A percentile compares a stretch with the other conserved stretches of the same genome.
These are phyloP conservation scores for Candida krabiensis DNA, from an alignment of 805 yeast genomes.

Conservation along the genomic window DNA sequence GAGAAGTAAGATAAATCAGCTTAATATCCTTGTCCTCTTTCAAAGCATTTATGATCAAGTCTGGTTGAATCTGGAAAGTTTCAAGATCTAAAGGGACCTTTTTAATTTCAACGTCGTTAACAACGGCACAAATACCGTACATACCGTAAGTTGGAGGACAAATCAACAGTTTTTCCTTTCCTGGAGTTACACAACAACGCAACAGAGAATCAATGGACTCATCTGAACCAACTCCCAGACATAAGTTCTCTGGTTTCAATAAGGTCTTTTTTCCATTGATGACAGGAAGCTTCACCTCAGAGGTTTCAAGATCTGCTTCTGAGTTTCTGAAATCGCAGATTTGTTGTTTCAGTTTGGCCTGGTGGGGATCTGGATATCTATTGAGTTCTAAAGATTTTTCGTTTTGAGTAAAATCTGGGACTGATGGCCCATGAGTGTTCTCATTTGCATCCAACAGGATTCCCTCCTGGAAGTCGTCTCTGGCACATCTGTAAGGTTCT, in stretches of 20 bases:
- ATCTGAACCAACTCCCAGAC: slow-evolving; percentile 96
- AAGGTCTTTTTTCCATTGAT: slow-evolving; percentile 10
- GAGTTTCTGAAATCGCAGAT: slow-evolving; percentile 70
- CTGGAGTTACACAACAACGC: slow-evolving; percentile 82
- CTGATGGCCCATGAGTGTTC: slow-evolving; percentile 88
- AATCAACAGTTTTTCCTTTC: slow-evolving; percentile 73
- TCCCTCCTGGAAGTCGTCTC: slow-evolving; percentile 92
- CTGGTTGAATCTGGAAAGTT: slow-evolving; percentile 63
- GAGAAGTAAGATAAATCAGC: slow-evolving; percentile 83
- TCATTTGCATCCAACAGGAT: slow-evolving; percentile 93
- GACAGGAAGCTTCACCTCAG: slow-evolving; percentile 23
- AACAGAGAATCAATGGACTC: slow-evolving; percentile 90
- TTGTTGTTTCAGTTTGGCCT: slow-evolving; percentile 67
- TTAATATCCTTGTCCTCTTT: slow-evolving; percentile 62
- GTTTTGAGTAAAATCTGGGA: slow-evolving; percentile 40
- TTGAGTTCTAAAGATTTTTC: slow-evolving; percentile 63
- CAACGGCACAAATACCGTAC: slow-evolving; percentile 88
- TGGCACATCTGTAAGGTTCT: slow-evolving; percentile 94
- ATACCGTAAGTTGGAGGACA: slow-evolving; percentile 98
- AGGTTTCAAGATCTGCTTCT: slow-evolving; percentile 33
- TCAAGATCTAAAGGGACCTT: slow-evolving; percentile 71
- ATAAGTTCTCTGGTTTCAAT: slow-evolving; percentile 62
- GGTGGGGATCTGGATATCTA: slow-evolving; percentile 98
- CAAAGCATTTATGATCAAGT: slow-evolving; percentile 52
- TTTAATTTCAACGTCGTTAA: slow-evolving; percentile 81